phyloP scores from a whole-genome alignment of 768 basidiomycete species.

The Naganishia randhawae region DNA sequence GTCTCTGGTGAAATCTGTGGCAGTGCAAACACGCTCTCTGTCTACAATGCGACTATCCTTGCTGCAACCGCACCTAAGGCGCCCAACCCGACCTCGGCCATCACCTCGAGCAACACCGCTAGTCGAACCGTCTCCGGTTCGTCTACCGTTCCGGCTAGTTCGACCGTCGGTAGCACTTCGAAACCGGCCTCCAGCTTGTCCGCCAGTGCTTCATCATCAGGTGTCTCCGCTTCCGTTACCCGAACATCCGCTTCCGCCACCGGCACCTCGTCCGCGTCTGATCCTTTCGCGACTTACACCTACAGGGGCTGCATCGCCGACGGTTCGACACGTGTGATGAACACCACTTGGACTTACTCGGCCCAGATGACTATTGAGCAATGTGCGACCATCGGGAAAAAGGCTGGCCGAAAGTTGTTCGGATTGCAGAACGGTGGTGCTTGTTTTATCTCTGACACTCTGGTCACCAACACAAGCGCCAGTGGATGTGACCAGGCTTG shows the following conservation, averaged over 20 bases:
- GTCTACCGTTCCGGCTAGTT: background rate
- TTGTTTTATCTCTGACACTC: background rate
- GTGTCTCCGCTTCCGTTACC: background rate
- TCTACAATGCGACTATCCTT: constrained; percentile 26
- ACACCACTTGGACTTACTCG: background rate
- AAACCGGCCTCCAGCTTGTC: background rate
- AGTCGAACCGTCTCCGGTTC: background rate
- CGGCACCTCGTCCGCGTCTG: background rate
- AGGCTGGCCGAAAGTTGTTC: constrained; percentile 1
- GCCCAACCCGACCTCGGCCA: background rate
- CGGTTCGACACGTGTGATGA: constrained; percentile 4
- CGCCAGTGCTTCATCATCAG: background rate
- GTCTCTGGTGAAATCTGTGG: constrained; percentile 33
- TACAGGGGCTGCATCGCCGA: constrained; percentile 17
- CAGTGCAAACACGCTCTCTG: constrained; percentile 29
- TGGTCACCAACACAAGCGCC: background rate
- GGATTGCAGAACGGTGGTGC: constrained; percentile 7
- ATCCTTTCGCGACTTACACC: constrained; percentile 14
- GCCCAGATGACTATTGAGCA: constrained; percentile 2
- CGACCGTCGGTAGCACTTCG: background rate
- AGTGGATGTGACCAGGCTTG: background rate
- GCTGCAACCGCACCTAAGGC: constrained; percentile 8
- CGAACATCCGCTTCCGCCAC: background rate
- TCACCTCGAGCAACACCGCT: background rate
- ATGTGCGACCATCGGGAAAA: background rate